A percentile compares a stretch with the other conserved stretches of the same genome.
Evolutionary conservation across 2,329 filamentous ascomycete species (phyloP).

Genomic region (Coniochaeta ligniaria): DNA sequence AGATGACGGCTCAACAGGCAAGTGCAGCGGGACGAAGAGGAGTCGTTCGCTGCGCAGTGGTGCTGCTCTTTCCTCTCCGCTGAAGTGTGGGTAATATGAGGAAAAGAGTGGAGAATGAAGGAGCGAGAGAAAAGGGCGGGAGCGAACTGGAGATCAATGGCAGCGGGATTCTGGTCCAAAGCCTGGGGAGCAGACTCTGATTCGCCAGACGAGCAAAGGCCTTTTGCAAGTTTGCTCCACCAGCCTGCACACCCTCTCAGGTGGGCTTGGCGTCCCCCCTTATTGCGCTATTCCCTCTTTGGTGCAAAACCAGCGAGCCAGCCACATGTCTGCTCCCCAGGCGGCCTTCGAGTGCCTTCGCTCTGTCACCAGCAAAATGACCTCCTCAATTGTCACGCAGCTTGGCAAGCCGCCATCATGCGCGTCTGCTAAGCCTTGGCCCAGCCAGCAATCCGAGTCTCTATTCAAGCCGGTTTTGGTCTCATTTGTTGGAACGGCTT

Average conservation of each 20-base stretch:
- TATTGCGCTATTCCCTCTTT: background rate
- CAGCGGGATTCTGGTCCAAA: background rate
- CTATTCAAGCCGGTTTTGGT: no score
- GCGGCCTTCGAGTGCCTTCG: background rate
- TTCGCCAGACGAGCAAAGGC: background rate
- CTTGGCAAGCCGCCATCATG: background rate
- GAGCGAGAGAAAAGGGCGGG: conserved; percentile 8
- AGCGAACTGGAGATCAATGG: conserved; percentile 1
- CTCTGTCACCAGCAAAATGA: background rate
- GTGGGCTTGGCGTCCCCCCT: background rate
- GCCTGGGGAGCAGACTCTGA: background rate
- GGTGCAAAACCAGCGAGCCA: background rate
- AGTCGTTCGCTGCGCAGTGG: background rate
- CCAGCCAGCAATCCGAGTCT: no score
- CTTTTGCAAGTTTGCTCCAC: conserved; percentile 2
- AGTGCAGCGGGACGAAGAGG: background rate
- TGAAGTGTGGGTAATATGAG: conserved; percentile 1
- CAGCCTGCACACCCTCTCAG: conserved; percentile 3
- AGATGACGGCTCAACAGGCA: background rate
- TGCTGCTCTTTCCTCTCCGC: conserved; percentile 1
- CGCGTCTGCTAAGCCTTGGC: background rate
- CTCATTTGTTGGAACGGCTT: no score
- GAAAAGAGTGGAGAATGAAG: conserved; percentile 14
- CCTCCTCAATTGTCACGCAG: background rate
- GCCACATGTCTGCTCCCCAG: background rate